Evolutionary conservation across 1,139 yeast species (phyloP).

Genomic region (Zygoascus meyerae): DNA sequence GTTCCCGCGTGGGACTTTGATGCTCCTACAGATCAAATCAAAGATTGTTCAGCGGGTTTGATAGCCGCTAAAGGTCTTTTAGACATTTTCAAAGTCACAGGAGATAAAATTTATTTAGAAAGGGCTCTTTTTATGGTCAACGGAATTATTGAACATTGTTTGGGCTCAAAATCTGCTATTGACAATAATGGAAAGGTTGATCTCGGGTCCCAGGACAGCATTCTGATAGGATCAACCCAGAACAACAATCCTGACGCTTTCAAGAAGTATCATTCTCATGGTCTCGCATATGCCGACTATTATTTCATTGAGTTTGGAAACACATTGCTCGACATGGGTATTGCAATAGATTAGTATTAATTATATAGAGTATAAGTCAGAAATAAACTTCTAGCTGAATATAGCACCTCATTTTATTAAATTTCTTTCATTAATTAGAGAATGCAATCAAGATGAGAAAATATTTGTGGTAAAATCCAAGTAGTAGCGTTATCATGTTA

Average conservation of each 20-base stretch:
- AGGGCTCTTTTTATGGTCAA: conserved; percentile 9
- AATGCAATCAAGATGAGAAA: too few relatives aligned
- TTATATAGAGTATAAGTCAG: too few relatives aligned
- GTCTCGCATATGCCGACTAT: conserved; percentile 18
- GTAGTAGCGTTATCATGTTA: too few relatives aligned
- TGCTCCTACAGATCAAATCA: conserved; percentile 24
- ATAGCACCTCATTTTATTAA: neutral
- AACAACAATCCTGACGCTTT: conserved; percentile 13
- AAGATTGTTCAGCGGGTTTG: conserved; percentile 32
- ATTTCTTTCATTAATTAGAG: neutral
- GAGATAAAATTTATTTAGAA: conserved; percentile 9
- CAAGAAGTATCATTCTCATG: conserved; percentile 8
- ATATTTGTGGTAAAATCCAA: too few relatives aligned
- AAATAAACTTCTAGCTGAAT: neutral
- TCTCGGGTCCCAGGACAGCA: conserved; percentile 12
- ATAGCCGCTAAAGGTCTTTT: conserved; percentile 26
- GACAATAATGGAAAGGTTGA: conserved; percentile 11
- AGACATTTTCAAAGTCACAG: conserved; percentile 10
- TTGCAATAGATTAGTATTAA: neutral
- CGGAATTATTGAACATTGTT: conserved; percentile 5
- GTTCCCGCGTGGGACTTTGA: conserved; percentile 33
- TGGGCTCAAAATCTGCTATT: conserved; percentile 6
- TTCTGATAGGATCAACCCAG: conserved; percentile 13
- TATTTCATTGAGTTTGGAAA: conserved; percentile 18
- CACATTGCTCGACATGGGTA: conserved; percentile 14